Evolutionary conservation across 2,329 filamentous ascomycete genomes (phyloP).

Genomic region (Myriosclerotinia duriaeana): DNA sequence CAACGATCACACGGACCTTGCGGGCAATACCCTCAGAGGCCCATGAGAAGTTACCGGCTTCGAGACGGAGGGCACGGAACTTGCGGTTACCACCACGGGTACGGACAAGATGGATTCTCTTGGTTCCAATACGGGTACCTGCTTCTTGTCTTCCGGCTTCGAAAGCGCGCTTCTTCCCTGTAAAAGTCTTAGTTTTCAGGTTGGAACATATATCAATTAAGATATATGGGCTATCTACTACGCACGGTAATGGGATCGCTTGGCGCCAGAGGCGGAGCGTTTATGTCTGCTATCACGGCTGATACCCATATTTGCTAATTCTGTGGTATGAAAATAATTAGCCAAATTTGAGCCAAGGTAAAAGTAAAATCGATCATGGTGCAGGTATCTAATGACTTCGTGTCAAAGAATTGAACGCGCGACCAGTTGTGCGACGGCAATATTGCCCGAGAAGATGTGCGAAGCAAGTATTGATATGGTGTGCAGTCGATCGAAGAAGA

Average conservation of each 20-base stretch:
- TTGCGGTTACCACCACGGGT: constrained; percentile 99
- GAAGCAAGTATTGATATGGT: constrained; percentile 17
- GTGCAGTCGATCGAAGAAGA: constrained; percentile 13
- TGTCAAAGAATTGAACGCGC: constrained; percentile 15
- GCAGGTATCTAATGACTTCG: neutral
- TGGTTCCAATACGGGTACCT: constrained; percentile 98
- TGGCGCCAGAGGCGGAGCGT: constrained; percentile 98
- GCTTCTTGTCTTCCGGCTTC: constrained; percentile 99
- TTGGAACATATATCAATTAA: constrained; percentile 66
- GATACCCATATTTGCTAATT: constrained; percentile 94
- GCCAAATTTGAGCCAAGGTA: constrained; percentile 23
- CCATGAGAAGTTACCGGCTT: constrained; percentile 99
- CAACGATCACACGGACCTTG: constrained; percentile 98
- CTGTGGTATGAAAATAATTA: constrained; percentile 46
- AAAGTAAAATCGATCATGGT: neutral
- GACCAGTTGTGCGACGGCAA: constrained; percentile 2
- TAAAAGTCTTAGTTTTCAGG: constrained; percentile 57
- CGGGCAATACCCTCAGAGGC: constrained; percentile 95
- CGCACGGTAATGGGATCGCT: constrained; percentile 89
- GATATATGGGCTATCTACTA: constrained; percentile 69
- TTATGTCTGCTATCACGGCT: constrained; percentile 99
- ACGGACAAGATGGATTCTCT: constrained; percentile 95
- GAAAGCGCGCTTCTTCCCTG: constrained; percentile 96
- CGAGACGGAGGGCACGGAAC: constrained; percentile 98
- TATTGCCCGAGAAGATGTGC: neutral